Percentiles rank a stretch among this genome's conserved stretches.
Conservation (phyloP, 1,284 basidiomycete genomes). For the Heterobasidion occidentale region DNA sequence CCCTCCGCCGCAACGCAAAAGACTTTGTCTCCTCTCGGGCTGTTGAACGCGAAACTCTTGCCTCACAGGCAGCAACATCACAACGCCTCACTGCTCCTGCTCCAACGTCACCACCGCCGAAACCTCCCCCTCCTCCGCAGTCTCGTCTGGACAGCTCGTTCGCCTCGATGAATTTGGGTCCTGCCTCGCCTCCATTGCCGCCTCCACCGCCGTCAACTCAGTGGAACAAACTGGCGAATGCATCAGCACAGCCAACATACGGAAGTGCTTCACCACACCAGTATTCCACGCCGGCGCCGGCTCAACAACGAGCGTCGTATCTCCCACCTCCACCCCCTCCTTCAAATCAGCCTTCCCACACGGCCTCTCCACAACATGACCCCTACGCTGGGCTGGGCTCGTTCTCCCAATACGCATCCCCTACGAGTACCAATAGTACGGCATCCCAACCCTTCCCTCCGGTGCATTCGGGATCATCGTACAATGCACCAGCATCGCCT, state of each 20-base stretch:
- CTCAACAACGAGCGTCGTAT: constrained; percentile 1
- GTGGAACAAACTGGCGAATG: neutral
- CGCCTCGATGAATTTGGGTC: constrained; percentile 22
- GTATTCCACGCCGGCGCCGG: constrained; percentile 2
- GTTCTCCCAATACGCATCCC: constrained; percentile 3
- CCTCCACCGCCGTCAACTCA: constrained; percentile 6
- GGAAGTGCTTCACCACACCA: neutral
- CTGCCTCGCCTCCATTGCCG: constrained; percentile 10
- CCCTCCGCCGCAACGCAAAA: constrained; percentile 54
- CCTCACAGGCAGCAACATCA: constrained; percentile 66
- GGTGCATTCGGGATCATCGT: constrained; percentile 20
- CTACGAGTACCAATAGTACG: neutral
- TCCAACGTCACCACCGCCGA: constrained; percentile 36
- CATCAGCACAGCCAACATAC: constrained; percentile 12
- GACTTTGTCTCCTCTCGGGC: constrained; percentile 59
- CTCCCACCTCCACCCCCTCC: constrained; percentile 10
- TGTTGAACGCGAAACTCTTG: constrained; percentile 65
- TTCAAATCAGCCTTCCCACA: constrained; percentile 14
- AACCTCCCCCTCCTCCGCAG: constrained; percentile 32
- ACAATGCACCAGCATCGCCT: neutral
- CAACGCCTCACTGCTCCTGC: constrained; percentile 40
- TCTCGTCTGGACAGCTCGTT: constrained; percentile 43
- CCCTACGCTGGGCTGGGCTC: constrained; percentile 12
- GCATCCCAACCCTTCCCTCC: constrained; percentile 23
- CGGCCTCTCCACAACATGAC: constrained; percentile 15